Conservation (phyloP, 768 basidiomycete species). For the Collybiopsis luxurians region DNA sequence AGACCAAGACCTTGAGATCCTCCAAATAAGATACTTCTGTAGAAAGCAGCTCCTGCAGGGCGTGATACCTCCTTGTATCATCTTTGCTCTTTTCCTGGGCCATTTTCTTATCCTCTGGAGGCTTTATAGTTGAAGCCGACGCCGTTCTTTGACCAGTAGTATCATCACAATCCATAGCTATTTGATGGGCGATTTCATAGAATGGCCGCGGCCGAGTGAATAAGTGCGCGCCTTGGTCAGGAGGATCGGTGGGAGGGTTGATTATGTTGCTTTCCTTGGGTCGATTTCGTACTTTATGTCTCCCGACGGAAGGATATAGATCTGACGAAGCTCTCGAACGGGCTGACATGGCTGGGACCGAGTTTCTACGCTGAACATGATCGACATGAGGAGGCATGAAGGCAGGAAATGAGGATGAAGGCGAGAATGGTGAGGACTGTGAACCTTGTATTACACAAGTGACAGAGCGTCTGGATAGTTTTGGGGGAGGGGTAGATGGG, state of each 20-base stretch:
- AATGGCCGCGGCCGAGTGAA: not conserved
- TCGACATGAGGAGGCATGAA: conserved; percentile 30
- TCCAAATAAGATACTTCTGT: conserved; percentile 83
- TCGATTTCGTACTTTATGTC: not conserved
- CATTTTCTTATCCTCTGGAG: conserved; percentile 9
- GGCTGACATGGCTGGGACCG: conserved; percentile 36
- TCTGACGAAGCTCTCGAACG: conserved; percentile 7
- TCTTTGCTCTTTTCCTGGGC: conserved; percentile 41
- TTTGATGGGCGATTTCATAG: not conserved
- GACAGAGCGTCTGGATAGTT: conserved; percentile 34
- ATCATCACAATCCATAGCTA: not conserved
- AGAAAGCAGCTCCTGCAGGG: conserved; percentile 78
- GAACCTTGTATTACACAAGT: conserved; percentile 30
- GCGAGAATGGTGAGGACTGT: conserved; percentile 27
- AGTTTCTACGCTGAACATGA: conserved; percentile 36
- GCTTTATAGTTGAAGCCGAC: not conserved
- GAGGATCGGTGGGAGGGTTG: not conserved
- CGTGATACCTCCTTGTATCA: conserved; percentile 57
- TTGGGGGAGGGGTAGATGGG: conserved; percentile 55
- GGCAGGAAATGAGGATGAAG: conserved; percentile 48
- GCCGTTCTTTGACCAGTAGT: not conserved
- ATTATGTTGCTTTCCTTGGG: not conserved
- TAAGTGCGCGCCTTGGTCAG: not conserved
- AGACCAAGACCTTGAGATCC: conserved; percentile 75
- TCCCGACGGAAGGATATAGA: not conserved